Percentiles rank a stretch among this genome's conserved stretches.
These are phyloP conservation scores for Tuber melanosporum DNA, from an alignment of 495 filamentous ascomycete genomes.

Conservation along the genomic window DNA sequence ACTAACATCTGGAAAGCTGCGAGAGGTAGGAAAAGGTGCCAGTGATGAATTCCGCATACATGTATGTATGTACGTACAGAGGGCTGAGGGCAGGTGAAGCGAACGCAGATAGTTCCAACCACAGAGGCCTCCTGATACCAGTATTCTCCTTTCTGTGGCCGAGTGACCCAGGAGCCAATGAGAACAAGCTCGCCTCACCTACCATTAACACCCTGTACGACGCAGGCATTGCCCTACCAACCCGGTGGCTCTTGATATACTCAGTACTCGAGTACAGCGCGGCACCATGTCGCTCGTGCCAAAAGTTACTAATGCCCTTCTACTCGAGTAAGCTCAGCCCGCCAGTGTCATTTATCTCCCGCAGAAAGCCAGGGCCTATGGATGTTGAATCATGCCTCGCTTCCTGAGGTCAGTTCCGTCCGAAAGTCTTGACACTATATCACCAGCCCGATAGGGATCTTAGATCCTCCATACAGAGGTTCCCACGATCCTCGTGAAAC, in stretches of 20 bases:
- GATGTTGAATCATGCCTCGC: neutral
- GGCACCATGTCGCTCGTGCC: neutral
- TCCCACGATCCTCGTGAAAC: constrained; percentile 29
- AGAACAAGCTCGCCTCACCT: too few relatives aligned
- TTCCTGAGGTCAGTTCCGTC: constrained; percentile 27
- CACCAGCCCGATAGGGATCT: constrained; percentile 10
- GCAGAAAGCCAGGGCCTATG: neutral
- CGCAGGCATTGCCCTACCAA: neutral
- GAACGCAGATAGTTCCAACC: too few relatives aligned
- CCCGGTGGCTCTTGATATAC: neutral
- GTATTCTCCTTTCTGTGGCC: too few relatives aligned
- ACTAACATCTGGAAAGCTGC: neutral
- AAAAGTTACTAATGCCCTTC: neutral
- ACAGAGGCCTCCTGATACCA: too few relatives aligned
- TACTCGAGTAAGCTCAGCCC: neutral
- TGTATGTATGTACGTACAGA: neutral
- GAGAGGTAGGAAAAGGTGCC: neutral
- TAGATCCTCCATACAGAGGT: constrained; percentile 33
- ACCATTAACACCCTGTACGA: neutral
- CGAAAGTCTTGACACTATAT: constrained; percentile 30
- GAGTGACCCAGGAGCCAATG: too few relatives aligned
- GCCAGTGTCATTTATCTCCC: neutral
- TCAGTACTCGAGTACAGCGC: neutral
- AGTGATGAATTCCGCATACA: neutral
- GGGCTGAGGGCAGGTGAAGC: too few relatives aligned